A percentile compares a stretch with the other conserved stretches of the same genome.
Conservation (phyloP, 345 rosid species). For the Tarenaya hassleriana region DNA sequence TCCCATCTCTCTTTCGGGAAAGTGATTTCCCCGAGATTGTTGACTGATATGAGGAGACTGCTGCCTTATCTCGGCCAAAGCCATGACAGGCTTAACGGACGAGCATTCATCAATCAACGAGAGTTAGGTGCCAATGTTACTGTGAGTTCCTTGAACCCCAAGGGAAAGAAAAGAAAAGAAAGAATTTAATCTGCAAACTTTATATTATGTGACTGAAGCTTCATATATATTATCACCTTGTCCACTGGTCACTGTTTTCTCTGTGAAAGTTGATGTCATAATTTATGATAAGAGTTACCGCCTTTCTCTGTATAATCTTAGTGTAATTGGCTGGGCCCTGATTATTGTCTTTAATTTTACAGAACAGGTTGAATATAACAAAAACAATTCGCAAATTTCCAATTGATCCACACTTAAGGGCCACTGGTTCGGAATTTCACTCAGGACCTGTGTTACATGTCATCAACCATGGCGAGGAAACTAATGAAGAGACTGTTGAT, state of each 20-base stretch:
- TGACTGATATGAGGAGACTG: slow-evolving; percentile 61
- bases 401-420: slow-evolving; percentile 67
- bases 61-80: slow-evolving; percentile 75
- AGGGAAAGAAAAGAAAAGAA: not conserved
- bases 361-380: slow-evolving; percentile 98
- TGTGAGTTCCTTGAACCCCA: slow-evolving; percentile 46
- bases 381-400: slow-evolving; percentile 90
- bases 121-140: slow-evolving; percentile 91
- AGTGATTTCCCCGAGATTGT: slow-evolving; percentile 46
- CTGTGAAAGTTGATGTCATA: not conserved
- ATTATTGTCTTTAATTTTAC: slow-evolving; percentile 31
- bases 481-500: slow-evolving; percentile 54
- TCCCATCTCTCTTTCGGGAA: slow-evolving; percentile 85
- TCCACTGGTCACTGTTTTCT: slow-evolving; percentile 7
- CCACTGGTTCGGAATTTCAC: slow-evolving; percentile 77
- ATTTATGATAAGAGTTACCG: not conserved
- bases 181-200: slow-evolving; percentile 1
- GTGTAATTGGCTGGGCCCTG: slow-evolving; percentile 1
- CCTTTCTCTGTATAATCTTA: slow-evolving; percentile 6
- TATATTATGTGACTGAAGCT: slow-evolving; percentile 12
- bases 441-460: slow-evolving; percentile 46
- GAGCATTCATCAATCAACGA: slow-evolving; percentile 67
- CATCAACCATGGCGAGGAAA: slow-evolving; percentile 86
- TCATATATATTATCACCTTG: slow-evolving; percentile 7
- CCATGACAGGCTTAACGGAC: slow-evolving; percentile 77